Base-by-base conservation (phyloP, 345 rosid species). In the Citrus australasica region DNA sequence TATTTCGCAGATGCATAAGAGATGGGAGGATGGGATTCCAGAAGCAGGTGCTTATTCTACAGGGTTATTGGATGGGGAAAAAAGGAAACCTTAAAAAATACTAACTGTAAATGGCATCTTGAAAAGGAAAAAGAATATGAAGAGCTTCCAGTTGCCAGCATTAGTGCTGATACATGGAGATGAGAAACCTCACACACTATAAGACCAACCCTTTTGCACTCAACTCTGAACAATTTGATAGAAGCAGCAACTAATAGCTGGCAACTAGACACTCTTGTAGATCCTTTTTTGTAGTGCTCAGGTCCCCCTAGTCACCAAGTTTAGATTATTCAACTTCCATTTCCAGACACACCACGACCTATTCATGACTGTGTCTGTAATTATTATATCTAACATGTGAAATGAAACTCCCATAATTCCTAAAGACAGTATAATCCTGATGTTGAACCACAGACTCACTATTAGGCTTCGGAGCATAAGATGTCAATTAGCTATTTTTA, bases 141-240 rank as follows among this genome's bases (percentile, higher is more conserved):
- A 35, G 38, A 38, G 14, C 14, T 60, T 73, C 33, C 67, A 7
- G 33, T 33, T 73, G 67, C 76, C 56, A n/a, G 75, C 67, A 73
- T 16, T 24, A 58, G 48, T 22, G 13, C 14, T 73, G 53, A 58
- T 40, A 40, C 3, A 40, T 40, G 46, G 46, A 40, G 46, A 40
- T 40, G 46, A 40, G 46, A 40, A 40, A 40, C 13, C 46, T 46
- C 51, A 11, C 4, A 0, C 51, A 3, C 16, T 46, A 46, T 46
- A 46, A 46, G 51, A 13, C 51, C 5, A 46, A 46, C 51, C 17
- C 51, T 46, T 60, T 3, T 0, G 5, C 16, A 24, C 27, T 74
- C 67, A 60, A 74, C 77, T 25, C 35, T 37, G 77, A 61, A 60
- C 68, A 61, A 74, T 19, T 60, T 25, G 27, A 74, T 60, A 60